Evolutionary conservation across 345 rosid species (phyloP).

Genomic region (Heritiera fomes): DNA sequence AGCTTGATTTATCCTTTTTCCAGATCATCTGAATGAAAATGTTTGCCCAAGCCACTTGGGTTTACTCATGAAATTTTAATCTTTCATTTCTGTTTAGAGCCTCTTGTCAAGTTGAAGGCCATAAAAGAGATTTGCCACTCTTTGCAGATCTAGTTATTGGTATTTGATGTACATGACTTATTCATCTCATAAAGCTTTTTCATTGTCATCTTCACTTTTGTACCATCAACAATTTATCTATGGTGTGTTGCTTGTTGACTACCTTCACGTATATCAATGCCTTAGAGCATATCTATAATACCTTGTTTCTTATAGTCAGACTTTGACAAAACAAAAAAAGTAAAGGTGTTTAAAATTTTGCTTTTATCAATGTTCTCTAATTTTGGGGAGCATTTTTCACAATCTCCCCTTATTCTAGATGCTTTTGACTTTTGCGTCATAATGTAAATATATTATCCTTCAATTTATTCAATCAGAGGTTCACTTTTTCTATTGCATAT

Average conservation of each 20-base stretch:
- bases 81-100: neutral
- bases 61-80: neutral
- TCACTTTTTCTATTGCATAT: too few relatives aligned
- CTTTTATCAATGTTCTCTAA: too few relatives aligned
- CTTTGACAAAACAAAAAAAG: too few relatives aligned
- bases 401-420: too few relatives aligned
- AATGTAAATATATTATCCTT: too few relatives aligned
- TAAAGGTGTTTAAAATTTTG: too few relatives aligned
- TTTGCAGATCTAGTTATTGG: neutral
- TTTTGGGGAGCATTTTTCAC: too few relatives aligned
- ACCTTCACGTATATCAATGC: too few relatives aligned
- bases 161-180: neutral
- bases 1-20: neutral
- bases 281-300: too few relatives aligned
- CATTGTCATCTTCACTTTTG: neutral
- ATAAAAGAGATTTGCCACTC: neutral
- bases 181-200: slow-evolving; percentile 6
- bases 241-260: neutral
- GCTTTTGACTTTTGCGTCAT: too few relatives aligned
- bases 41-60: neutral
- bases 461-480: too few relatives aligned
- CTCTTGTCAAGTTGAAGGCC: neutral
- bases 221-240: neutral
- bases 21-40: neutral
- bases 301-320: too few relatives aligned